These are phyloP conservation scores for Sporothrix curviconia DNA, from an alignment of 2,329 filamentous ascomycete genomes.

Conservation along the genomic window DNA sequence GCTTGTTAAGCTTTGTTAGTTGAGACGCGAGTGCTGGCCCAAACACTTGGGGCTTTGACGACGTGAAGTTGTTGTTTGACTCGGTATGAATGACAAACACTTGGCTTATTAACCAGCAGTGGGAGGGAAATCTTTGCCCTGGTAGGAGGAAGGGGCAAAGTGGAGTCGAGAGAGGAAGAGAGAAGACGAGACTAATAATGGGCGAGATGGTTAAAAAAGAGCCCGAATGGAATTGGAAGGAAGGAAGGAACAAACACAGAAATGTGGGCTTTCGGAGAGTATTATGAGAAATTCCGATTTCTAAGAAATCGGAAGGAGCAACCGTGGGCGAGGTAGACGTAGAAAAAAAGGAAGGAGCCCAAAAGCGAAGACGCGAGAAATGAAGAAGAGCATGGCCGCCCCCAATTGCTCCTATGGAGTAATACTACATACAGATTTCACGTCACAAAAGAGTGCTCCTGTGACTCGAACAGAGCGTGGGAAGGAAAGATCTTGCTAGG, in stretches of 20 bases:
- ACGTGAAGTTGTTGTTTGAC: background rate
- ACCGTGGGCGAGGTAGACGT: background rate
- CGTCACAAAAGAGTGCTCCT: background rate
- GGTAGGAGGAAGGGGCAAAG: background rate
- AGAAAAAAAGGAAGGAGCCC: background rate
- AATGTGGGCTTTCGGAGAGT: background rate
- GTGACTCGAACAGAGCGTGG: too few relatives aligned
- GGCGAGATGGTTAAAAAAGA: background rate
- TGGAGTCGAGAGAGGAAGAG: background rate
- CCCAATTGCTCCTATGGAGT: too few relatives aligned
- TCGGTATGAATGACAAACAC: conserved; percentile 3
- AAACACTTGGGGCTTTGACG: background rate
- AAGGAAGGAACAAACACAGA: background rate
- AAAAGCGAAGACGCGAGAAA: conserved; percentile 2
- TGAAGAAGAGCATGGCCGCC: too few relatives aligned
- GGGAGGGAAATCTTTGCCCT: background rate
- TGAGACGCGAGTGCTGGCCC: background rate
- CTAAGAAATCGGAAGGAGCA: background rate
- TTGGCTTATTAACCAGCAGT: conserved; percentile 6
- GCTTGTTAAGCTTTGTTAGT: too few relatives aligned
- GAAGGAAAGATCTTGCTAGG: too few relatives aligned
- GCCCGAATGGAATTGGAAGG: too few relatives aligned
- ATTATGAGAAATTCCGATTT: background rate
- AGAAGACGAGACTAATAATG: background rate
- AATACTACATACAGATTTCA: background rate